Evolutionary conservation across 2,329 filamentous ascomycete genomes (phyloP), one percentile per base, ranked within the genome.

Genomic region (Aspergillus luchuensis): DNA sequence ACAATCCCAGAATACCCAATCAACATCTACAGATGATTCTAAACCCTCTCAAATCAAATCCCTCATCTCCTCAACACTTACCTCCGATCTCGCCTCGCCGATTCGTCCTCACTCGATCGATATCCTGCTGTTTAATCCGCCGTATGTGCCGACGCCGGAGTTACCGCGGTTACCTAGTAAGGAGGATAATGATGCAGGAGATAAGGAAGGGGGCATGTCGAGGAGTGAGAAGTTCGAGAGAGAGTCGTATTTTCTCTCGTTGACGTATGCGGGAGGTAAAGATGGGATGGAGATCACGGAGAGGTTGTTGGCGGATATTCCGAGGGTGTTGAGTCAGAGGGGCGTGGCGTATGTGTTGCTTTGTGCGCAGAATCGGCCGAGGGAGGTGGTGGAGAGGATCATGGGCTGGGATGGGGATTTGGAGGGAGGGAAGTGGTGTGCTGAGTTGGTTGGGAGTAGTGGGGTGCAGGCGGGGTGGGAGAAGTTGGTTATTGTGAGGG

Each of bases 281-380:
- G 90, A 97, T 74, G 95, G 95, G 5, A 99, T 99, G 94, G 92
- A 96, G 79, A 92, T 89, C 25, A 99, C 94, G 49, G 86, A 94
- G 63, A 83, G 91, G 43, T 79, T 99, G 66, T 80, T 99, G 41
- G 84, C 85, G 8, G 81, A 85, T 36, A 78, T 99, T 65, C 89
- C 91, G 0, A 72, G 74, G 0, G 79, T 91, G 2, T 74, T 99
- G 68, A 82, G 80, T 65, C 72, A 74, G 0, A 80, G 87, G 36
- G 95, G 95, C 0, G 91, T 94, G 48, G 93, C 93, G 0, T 99
- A 98, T 75, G 79, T 99, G 57, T 77, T 99, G 60, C 84, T 99
- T 4, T 98, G 95, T 75, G 89, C 90, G 61, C 92, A 96, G 79
- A 99, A 99, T 76, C 89, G 86, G 74, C 95, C 95, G 0, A 87